A percentile compares a stretch with the other conserved stretches of the same genome.
Evolutionary conservation across 768 basidiomycete species (phyloP).

Genomic region (Sporobolomyces phaffii): DNA sequence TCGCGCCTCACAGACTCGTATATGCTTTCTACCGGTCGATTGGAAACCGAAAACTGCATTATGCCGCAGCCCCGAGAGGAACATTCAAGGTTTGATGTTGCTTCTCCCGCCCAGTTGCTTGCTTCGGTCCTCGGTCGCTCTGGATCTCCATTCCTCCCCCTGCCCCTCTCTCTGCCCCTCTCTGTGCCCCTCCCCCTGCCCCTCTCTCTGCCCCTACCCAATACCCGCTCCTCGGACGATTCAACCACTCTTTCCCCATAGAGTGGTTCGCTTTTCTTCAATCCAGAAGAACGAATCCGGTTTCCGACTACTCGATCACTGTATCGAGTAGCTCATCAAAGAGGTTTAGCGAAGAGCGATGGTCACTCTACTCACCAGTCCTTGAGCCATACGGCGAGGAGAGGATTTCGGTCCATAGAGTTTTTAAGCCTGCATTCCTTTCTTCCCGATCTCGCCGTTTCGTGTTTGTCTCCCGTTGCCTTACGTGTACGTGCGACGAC

Average conservation of each 20-base stretch:
- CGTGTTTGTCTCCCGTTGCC: no score
- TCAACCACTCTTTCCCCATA: no score
- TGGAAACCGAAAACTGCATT: no score
- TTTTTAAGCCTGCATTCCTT: conserved; percentile 4
- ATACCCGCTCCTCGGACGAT: conserved; percentile 4
- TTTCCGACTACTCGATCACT: no score
- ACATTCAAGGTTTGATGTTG: background rate
- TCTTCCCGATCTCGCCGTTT: no score
- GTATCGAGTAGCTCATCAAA: no score
- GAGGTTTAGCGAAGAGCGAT: conserved; percentile 10
- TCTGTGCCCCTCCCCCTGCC: no score
- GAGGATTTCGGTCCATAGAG: conserved; percentile 9
- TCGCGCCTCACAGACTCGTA: background rate
- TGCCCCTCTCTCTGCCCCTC: background rate
- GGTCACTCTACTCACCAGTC: conserved; percentile 17
- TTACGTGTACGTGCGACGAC: no score
- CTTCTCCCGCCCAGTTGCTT: background rate
- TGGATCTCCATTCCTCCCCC: background rate
- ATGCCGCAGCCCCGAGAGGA: no score
- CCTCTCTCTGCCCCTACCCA: background rate
- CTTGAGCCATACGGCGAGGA: background rate
- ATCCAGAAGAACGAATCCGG: no score
- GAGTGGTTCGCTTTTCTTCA: no score
- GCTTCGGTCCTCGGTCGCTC: background rate
- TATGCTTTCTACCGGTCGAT: no score